Percentiles rank a stretch among this genome's conserved stretches.
phyloP scores from a whole-genome alignment of 768 basidiomycete genomes.

The Lactarius hatsudake region DNA sequence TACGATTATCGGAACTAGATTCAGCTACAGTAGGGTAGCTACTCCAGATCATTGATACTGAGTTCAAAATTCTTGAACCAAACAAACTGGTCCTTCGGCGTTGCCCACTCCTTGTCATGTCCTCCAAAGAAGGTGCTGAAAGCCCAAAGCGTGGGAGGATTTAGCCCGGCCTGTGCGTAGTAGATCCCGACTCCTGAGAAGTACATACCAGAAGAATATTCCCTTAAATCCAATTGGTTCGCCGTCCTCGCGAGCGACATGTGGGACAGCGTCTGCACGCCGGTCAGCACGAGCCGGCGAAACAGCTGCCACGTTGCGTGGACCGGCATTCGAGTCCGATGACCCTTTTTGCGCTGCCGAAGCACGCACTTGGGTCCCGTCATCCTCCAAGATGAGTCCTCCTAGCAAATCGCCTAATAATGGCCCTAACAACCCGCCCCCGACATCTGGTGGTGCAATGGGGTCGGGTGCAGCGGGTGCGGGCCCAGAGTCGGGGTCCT shows the following conservation, averaged over 20 bases:
- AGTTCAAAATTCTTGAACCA: constrained; percentile 75
- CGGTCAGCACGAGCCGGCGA: background rate
- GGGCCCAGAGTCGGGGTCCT: constrained; percentile 24
- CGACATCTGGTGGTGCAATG: constrained; percentile 2
- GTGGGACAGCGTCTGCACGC: background rate
- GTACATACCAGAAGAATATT: constrained; percentile 70
- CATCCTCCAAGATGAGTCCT: background rate
- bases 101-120: constrained; percentile 61
- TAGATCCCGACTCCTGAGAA: background rate
- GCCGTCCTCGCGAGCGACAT: constrained; percentile 2
- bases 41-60: constrained; percentile 25
- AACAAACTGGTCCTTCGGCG: constrained; percentile 68
- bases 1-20: too few species aligned
- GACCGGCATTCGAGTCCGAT: background rate
- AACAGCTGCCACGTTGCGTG: background rate
- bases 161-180: background rate
- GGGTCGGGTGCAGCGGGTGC: constrained; percentile 23
- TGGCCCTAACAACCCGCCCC: background rate
- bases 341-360: background rate
- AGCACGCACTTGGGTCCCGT: background rate
- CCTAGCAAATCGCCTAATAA: constrained; percentile 1
- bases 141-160: background rate
- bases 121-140: constrained; percentile 76
- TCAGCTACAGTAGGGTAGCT: background rate
- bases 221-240: constrained; percentile 40